Evolutionary conservation across 805 yeast genomes (phyloP).

Genomic region (Pichia thaimueangensis): DNA sequence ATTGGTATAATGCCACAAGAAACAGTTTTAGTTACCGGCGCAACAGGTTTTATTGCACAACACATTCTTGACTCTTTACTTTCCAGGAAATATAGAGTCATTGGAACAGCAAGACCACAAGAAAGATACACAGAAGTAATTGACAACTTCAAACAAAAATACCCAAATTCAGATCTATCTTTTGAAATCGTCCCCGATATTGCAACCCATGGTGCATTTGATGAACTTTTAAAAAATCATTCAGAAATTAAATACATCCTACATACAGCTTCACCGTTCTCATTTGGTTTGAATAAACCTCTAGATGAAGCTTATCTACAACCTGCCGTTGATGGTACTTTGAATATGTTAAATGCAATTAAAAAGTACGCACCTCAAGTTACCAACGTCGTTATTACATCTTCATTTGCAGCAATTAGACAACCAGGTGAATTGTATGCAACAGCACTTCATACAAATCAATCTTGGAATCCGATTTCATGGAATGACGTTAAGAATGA

Average conservation of each 20-base stretch:
- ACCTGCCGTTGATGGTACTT: slow-evolving; percentile 58
- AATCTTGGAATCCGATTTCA: slow-evolving; percentile 34
- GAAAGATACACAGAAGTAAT: background rate
- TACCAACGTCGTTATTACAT: slow-evolving; percentile 47
- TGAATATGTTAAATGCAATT: slow-evolving; percentile 40
- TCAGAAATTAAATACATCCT: slow-evolving; percentile 37
- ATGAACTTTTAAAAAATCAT: slow-evolving; percentile 36
- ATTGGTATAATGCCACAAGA: background rate
- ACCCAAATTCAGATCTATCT: slow-evolving; percentile 20
- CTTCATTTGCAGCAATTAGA: slow-evolving; percentile 44
- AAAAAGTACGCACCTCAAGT: slow-evolving; percentile 38
- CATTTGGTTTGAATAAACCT: slow-evolving; percentile 32
- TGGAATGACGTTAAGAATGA: slow-evolving; percentile 25
- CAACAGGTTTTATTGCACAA: slow-evolving; percentile 31
- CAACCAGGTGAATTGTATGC: slow-evolving; percentile 3
- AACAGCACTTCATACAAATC: slow-evolving; percentile 23
- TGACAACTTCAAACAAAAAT: slow-evolving; percentile 11
- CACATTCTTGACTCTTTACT: slow-evolving; percentile 24
- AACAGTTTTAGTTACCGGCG: slow-evolving; percentile 26
- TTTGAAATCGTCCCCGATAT: slow-evolving; percentile 34
- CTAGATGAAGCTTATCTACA: slow-evolving; percentile 43
- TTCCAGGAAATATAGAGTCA: slow-evolving; percentile 22
- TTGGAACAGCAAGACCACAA: slow-evolving; percentile 26
- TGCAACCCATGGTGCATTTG: slow-evolving; percentile 39
- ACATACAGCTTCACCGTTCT: slow-evolving; percentile 50